Conservation (phyloP, 345 rosid genomes). For the Laguncularia racemosa region DNA sequence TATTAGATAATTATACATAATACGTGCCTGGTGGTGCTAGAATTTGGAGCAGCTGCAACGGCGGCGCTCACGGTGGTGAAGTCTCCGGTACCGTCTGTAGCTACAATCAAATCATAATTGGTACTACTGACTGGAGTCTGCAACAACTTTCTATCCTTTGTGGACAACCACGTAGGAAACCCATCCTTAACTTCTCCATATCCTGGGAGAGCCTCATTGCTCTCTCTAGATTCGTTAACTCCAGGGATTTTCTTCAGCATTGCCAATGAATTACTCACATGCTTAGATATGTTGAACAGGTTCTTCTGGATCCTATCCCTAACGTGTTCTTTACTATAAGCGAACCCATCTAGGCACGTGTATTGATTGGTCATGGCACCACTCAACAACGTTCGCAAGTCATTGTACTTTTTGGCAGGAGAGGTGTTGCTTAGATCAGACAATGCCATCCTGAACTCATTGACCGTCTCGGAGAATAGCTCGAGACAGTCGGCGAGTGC, state of each 20-base stretch:
- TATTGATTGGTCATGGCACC: slow-evolving; percentile 80
- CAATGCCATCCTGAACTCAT: slow-evolving; percentile 36
- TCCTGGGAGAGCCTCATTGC: slow-evolving; percentile 22
- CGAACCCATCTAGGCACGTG: slow-evolving; percentile 89
- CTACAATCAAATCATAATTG: slow-evolving; percentile 44
- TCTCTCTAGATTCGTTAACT: slow-evolving; percentile 12
- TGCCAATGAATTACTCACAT: slow-evolving; percentile 52
- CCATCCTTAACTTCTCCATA: slow-evolving; percentile 35
- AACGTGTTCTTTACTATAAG: slow-evolving; percentile 25
- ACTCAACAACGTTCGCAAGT: slow-evolving; percentile 56
- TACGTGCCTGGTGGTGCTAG: slow-evolving; percentile 51
- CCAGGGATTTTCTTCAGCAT: slow-evolving; percentile 58
- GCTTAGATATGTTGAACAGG: slow-evolving; percentile 49
- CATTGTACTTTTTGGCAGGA: slow-evolving; percentile 27
- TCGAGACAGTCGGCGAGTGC: slow-evolving; percentile 67
- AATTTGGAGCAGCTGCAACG: slow-evolving; percentile 61
- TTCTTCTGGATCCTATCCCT: slow-evolving; percentile 32
- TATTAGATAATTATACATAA: too few relatives aligned
- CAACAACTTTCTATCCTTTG: slow-evolving; percentile 36
- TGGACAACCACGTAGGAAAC: slow-evolving; percentile 53
- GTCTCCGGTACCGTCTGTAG: slow-evolving; percentile 69
- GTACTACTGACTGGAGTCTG: slow-evolving; percentile 26
- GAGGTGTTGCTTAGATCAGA: slow-evolving; percentile 30
- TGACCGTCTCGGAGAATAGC: slow-evolving; percentile 41
- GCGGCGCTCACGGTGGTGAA: slow-evolving; percentile 57